These are phyloP conservation scores for Aureobasidium sp. DNA, from an alignment of 2,329 filamentous ascomycete genomes.

Conservation along the genomic window DNA sequence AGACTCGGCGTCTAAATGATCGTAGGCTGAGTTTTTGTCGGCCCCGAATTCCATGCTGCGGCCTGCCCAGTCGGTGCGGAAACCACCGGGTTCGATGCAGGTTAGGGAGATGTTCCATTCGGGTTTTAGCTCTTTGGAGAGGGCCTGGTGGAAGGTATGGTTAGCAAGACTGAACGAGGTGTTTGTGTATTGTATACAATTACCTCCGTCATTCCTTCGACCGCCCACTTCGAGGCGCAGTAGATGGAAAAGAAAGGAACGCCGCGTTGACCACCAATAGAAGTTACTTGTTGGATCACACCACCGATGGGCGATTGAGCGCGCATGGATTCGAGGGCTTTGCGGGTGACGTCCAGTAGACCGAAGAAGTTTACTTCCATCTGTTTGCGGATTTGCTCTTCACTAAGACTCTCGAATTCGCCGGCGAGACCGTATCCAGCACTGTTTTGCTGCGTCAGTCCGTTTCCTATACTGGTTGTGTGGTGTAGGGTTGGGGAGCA, in stretches of 20 bases:
- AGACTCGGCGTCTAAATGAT: conserved; percentile 38
- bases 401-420: conserved; percentile 43
- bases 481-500: neutral
- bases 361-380: conserved; percentile 55
- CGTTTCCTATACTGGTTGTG: neutral
- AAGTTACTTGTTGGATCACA: conserved; percentile 46
- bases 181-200: too few relatives aligned
- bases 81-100: conserved; percentile 38
- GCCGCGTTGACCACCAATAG: conserved; percentile 41
- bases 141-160: too few relatives aligned
- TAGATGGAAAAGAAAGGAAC: conserved; percentile 34
- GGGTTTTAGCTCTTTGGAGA: conserved; percentile 35
- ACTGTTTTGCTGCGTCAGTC: neutral
- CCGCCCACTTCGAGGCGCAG: conserved; percentile 36
- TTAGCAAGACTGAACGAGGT: too few relatives aligned
- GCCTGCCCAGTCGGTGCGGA: conserved; percentile 39
- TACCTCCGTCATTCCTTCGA: too few relatives aligned
- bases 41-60: conserved; percentile 39
- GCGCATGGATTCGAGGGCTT: conserved; percentile 36
- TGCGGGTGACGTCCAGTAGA: conserved; percentile 43
- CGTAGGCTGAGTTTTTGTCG: conserved; percentile 36
- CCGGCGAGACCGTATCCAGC: conserved; percentile 49
- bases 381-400: conserved; percentile 42
- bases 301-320: conserved; percentile 40
- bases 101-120: conserved; percentile 41